Evolutionary conservation across 2,329 filamentous ascomycete species (phyloP).

Genomic region (Penicillium sclerotiorum): DNA sequence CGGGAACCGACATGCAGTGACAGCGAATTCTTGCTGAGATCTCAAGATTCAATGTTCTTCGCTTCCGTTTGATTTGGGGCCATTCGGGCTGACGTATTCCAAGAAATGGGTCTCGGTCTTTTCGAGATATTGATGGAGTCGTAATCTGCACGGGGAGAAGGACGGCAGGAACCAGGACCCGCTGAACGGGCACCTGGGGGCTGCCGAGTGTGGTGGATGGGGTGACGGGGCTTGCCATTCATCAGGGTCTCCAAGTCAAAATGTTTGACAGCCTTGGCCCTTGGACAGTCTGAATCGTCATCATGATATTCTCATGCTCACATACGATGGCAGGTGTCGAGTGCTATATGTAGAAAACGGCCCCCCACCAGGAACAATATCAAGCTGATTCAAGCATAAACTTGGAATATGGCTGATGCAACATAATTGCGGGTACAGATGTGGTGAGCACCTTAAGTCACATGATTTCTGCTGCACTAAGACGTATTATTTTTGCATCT

Average conservation of each 20-base stretch:
- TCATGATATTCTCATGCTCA: not conserved
- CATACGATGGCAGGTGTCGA: not conserved
- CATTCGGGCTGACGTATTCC: too few relatives aligned
- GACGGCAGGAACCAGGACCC: not conserved
- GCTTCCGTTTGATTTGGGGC: too few relatives aligned
- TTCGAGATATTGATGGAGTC: not conserved
- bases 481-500: not conserved
- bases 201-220: not conserved
- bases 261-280: not conserved
- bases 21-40: too few relatives aligned
- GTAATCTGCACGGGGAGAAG: not conserved
- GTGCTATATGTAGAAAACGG: conserved; percentile 1
- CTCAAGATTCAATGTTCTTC: too few relatives aligned
- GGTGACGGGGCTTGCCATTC: not conserved
- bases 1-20: too few relatives aligned
- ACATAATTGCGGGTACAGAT: too few relatives aligned
- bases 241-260: not conserved
- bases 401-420: too few relatives aligned
- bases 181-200: too few relatives aligned
- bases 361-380: not conserved
- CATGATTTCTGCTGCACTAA: not conserved
- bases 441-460: not conserved
- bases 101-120: too few relatives aligned
- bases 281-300: not conserved
- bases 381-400: too few relatives aligned